Base-by-base conservation (phyloP, 2,329 filamentous ascomycete genomes). In the Stromatinia cepivora region DNA sequence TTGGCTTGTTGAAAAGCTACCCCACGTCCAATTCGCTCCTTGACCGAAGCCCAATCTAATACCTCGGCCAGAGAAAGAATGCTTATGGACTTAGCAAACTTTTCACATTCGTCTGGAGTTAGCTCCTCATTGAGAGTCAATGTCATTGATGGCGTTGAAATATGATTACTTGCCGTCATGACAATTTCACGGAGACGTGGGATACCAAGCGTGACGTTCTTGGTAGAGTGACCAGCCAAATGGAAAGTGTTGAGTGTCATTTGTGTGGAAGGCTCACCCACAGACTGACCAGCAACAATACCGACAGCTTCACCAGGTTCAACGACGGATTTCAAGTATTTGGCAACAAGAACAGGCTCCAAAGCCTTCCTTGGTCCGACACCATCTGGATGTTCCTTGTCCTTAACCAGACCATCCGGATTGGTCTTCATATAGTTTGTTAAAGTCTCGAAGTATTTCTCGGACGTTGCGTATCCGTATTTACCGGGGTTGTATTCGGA, bases 211-310 rank as follows among this genome's bases (percentile, higher is more conserved):
- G 95, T 99, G 78, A 99, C 96, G 86, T 99, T 99, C 85, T 97
- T 98, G 42, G 95, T 91, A 28, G 95, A 94, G 84, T 98, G 94
- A 78, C 95, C 95, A 80, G 95, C 95, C 87, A 99, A 92, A 86
- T 99, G 95, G 87, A 99, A 99, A 39, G 96, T 99, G 82, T 99
- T 99, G 68, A 99, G 84, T 10, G 96, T 99, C 96, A 99, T 99
- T 80, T 99, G 95, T 15, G 95, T 99, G 3, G 94, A 97, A 11
- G 96, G 95, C 79, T 99, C 96, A 78, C 95, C 95, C 54, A 99
- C 90, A 45, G 94, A 98, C 81, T 99, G 95, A 13, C 94, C 94
- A 64, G 96, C 96, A 70, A 99, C 92, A 72, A 99, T 96, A 74
- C 95, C 95, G 36, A 99, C 94, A 36, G 95, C 94, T 82, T 99